phyloP scores from a whole-genome alignment of 2,329 filamentous ascomycete genomes.

The Aspergillus clavatus region DNA sequence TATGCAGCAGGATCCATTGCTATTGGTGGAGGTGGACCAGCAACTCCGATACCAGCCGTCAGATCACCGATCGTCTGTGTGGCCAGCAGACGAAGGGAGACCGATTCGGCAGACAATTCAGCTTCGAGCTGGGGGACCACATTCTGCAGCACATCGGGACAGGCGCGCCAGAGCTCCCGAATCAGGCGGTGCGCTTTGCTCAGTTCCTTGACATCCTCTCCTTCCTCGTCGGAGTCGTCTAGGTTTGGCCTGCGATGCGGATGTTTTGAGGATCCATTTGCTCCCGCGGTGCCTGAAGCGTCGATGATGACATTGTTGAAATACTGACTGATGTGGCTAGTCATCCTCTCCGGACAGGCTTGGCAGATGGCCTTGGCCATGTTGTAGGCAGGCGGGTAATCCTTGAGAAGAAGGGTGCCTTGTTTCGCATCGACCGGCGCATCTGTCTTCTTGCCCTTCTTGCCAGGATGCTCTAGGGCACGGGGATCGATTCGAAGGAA shows the following conservation, averaged over 20 bases:
- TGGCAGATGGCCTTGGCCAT: constrained; percentile 96
- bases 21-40: constrained; percentile 71
- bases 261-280: constrained; percentile 47
- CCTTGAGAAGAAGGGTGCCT: constrained; percentile 76
- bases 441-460: constrained; percentile 52
- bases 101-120: constrained; percentile 84
- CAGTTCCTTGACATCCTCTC: constrained; percentile 80
- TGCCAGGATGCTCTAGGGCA: constrained; percentile 48
- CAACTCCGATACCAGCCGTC: constrained; percentile 86
- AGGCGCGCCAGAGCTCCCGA: constrained; percentile 88
- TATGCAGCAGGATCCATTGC: constrained; percentile 76
- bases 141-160: constrained; percentile 81
- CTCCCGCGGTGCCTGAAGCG: constrained; percentile 59
- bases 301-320: constrained; percentile 96
- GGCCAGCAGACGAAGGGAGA: constrained; percentile 77
- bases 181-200: constrained; percentile 85
- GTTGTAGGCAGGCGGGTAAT: constrained; percentile 86
- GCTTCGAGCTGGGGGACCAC: constrained; percentile 91
- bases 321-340: constrained; percentile 87
- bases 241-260: constrained; percentile 45
- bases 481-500: constrained; percentile 82
- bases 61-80: constrained; percentile 95
- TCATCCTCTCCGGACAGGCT: constrained; percentile 86
- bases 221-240: constrained; percentile 63
- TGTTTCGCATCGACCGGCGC: constrained; percentile 66